Percentiles rank a stretch among this genome's conserved stretches.
phyloP scores from a whole-genome alignment of 345 rosid species.

The Gossypium longicalyx region DNA sequence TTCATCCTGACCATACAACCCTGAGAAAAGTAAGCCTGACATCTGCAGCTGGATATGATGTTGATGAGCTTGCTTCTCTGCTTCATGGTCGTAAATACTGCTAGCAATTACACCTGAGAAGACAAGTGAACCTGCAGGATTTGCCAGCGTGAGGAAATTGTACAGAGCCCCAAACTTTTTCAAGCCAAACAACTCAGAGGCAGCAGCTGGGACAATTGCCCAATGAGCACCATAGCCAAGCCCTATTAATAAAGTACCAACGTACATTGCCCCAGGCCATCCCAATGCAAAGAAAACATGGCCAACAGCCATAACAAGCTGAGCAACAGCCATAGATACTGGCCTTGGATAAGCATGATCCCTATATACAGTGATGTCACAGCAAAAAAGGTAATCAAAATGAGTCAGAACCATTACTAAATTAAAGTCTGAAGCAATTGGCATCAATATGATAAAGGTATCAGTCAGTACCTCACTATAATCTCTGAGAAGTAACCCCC shows the following conservation, averaged over 20 bases:
- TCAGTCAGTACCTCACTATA: slow-evolving; percentile 58
- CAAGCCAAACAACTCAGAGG: slow-evolving; percentile 93
- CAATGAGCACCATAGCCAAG: slow-evolving; percentile 97
- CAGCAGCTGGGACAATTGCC: slow-evolving; percentile 97
- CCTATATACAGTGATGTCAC: slow-evolving; percentile 37
- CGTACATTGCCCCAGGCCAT: slow-evolving; percentile 90
- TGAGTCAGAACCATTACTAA: background rate
- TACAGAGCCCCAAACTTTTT: slow-evolving; percentile 91
- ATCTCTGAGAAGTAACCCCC: slow-evolving; percentile 97
- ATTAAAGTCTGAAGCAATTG: background rate
- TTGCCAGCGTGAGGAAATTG: slow-evolving; percentile 93
- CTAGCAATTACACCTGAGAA: slow-evolving; percentile 94
- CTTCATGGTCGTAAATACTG: slow-evolving; percentile 79
- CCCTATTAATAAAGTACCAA: slow-evolving; percentile 86
- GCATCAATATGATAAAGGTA: background rate
- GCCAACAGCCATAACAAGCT: slow-evolving; percentile 80
- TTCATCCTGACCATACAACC: slow-evolving; percentile 38
- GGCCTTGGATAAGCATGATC: slow-evolving; percentile 91
- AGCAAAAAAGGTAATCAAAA: slow-evolving; percentile 10
- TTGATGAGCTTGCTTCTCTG: slow-evolving; percentile 66
- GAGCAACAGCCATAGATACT: slow-evolving; percentile 76
- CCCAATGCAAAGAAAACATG: slow-evolving; percentile 85
- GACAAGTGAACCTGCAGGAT: slow-evolving; percentile 91
- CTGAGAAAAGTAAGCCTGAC: slow-evolving; percentile 26
- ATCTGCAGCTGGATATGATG: slow-evolving; percentile 19